Evolutionary conservation across 2,329 filamentous ascomycete species (phyloP).

Genomic region (Apiospora pterosperma): DNA sequence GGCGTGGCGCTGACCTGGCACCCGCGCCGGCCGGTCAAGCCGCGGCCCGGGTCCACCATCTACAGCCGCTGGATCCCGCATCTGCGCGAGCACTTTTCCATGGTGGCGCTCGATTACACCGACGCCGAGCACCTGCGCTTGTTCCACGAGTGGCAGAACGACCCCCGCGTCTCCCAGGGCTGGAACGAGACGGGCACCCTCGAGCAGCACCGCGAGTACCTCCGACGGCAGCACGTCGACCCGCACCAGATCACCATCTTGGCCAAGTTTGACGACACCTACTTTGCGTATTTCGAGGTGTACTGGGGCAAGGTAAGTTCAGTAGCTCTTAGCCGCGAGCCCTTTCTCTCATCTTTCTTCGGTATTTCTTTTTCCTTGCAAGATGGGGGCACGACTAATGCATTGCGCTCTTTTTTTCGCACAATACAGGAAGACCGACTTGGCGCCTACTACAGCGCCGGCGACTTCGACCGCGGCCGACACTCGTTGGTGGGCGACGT

Average conservation of each 20-base stretch:
- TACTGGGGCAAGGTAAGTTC: slow-evolving; percentile 68
- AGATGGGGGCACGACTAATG: neutral
- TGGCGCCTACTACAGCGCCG: slow-evolving; percentile 52
- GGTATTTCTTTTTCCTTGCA: neutral
- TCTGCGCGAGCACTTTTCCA: slow-evolving; percentile 71
- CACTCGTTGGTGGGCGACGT: slow-evolving; percentile 58
- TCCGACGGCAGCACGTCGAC: slow-evolving; percentile 65
- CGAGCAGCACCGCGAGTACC: slow-evolving; percentile 71
- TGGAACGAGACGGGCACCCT: slow-evolving; percentile 78
- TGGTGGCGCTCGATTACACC: slow-evolving; percentile 68
- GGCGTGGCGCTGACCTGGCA: slow-evolving; percentile 48
- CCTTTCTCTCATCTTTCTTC: neutral
- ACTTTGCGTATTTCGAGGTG: slow-evolving; percentile 76
- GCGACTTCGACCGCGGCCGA: slow-evolving; percentile 55
- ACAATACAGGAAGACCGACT: slow-evolving; percentile 48
- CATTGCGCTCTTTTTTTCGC: neutral
- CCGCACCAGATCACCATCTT: slow-evolving; percentile 69
- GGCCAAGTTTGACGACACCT: slow-evolving; percentile 66
- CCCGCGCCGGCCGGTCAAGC: slow-evolving; percentile 69
- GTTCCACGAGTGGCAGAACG: slow-evolving; percentile 81
- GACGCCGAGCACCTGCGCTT: slow-evolving; percentile 62
- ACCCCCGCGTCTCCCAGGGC: slow-evolving; percentile 73
- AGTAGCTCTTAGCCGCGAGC: no score
- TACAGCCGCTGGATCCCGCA: slow-evolving; percentile 80
- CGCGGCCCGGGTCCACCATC: slow-evolving; percentile 63